Evolutionary conservation across 345 rosid genomes (phyloP).

Genomic region (Lagerstroemia speciosa): DNA sequence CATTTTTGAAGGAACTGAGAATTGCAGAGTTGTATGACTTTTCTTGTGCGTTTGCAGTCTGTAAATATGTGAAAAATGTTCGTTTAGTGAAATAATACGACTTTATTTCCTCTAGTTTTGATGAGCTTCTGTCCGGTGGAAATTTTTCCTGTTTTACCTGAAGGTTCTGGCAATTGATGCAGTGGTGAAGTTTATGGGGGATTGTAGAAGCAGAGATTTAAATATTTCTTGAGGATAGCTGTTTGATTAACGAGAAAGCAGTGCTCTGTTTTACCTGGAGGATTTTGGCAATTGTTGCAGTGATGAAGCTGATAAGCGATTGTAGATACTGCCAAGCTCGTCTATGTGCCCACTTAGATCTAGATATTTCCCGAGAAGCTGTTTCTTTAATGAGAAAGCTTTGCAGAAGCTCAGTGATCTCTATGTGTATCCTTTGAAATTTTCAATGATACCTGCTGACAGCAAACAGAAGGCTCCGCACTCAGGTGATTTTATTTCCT

Average conservation of each 20-base stretch:
- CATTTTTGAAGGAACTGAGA: background rate
- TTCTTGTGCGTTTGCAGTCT: background rate
- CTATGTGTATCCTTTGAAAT: background rate
- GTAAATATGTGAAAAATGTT: background rate
- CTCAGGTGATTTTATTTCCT: background rate
- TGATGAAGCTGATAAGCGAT: background rate
- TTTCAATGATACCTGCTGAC: background rate
- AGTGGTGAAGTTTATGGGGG: too few relatives aligned
- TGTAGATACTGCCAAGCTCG: background rate
- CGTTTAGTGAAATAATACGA: background rate
- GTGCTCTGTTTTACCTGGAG: too few relatives aligned
- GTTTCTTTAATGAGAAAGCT: background rate
- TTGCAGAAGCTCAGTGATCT: background rate
- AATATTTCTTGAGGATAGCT: too few relatives aligned
- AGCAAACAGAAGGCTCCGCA: background rate
- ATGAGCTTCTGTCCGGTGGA: background rate
- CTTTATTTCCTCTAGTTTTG: background rate
- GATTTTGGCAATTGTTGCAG: background rate
- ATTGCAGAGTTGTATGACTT: background rate
- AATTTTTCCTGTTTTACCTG: too few relatives aligned
- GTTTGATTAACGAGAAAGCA: too few relatives aligned
- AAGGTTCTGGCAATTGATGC: too few relatives aligned
- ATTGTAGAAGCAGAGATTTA: too few relatives aligned
- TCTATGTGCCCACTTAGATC: background rate
- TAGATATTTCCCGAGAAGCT: background rate